Evolutionary conservation across 805 yeast genomes (phyloP).

Genomic region (Candida fluviatilis): DNA sequence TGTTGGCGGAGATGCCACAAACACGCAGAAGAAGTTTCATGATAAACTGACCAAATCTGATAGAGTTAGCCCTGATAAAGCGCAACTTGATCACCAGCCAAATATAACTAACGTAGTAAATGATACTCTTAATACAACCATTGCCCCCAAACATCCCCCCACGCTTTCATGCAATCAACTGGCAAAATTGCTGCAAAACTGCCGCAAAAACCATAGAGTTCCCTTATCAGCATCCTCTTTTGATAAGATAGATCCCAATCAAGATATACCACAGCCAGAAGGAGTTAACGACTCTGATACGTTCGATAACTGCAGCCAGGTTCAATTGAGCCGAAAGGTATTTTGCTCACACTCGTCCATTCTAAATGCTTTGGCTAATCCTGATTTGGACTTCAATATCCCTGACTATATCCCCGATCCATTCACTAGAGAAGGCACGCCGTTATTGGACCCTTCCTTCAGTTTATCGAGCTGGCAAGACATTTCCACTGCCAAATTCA

Average conservation of each 20-base stretch:
- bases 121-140: too few relatives aligned
- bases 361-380: conserved; percentile 35
- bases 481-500: not conserved
- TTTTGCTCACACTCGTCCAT: conserved; percentile 36
- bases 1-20: not conserved
- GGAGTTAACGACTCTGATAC: too few relatives aligned
- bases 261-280: too few relatives aligned
- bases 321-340: conserved; percentile 15
- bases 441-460: conserved; percentile 12
- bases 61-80: not conserved
- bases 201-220: too few relatives aligned
- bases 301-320: not conserved
- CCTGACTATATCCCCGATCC: conserved; percentile 7
- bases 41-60: not conserved
- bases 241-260: too few relatives aligned
- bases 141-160: too few relatives aligned
- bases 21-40: not conserved
- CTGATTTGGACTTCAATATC: conserved; percentile 31
- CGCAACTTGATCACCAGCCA: too few relatives aligned
- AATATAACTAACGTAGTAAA: too few relatives aligned
- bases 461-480: conserved; percentile 4
- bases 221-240: too few relatives aligned
- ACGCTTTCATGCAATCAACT: too few relatives aligned
- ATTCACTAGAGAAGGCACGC: conserved; percentile 8
- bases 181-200: too few relatives aligned